Conservation (phyloP, 2,329 filamentous ascomycete genomes). For the Fusarium sp. region DNA sequence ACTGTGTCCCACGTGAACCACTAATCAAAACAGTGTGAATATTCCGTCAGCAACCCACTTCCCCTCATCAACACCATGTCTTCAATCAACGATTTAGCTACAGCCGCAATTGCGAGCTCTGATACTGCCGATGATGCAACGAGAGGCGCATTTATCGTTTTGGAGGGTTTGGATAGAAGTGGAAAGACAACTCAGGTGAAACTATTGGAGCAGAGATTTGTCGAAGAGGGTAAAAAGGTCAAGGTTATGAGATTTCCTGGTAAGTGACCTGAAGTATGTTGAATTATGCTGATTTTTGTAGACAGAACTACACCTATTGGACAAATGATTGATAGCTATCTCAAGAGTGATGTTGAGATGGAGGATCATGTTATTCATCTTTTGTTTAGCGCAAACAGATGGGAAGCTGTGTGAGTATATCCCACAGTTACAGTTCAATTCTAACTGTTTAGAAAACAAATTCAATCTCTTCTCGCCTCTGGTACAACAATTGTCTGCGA, state of each 20-base stretch:
- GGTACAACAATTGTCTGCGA: constrained; percentile 88
- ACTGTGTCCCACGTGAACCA: constrained; percentile 37
- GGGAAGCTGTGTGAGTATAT: constrained; percentile 74
- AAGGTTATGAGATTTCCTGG: constrained; percentile 70
- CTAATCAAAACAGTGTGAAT: constrained; percentile 37
- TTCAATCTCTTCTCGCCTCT: constrained; percentile 65
- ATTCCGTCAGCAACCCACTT: constrained; percentile 18
- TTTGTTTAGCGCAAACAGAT: constrained; percentile 90
- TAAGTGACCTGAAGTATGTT: constrained; percentile 50
- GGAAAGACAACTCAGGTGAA: constrained; percentile 94
- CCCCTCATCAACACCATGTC: constrained; percentile 51
- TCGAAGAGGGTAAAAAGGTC: constrained; percentile 62
- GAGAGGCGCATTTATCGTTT: constrained; percentile 79
- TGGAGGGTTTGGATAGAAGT: constrained; percentile 90
- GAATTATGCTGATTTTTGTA: constrained; percentile 50
- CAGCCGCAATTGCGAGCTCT: constrained; percentile 59
- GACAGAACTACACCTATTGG: constrained; percentile 88
- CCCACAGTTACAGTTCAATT: background rate
- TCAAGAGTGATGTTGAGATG: constrained; percentile 77
- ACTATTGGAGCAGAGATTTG: constrained; percentile 69
- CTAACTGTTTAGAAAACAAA: constrained; percentile 58
- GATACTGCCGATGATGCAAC: constrained; percentile 6
- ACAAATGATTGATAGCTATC: constrained; percentile 86
- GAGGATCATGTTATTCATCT: constrained; percentile 93
- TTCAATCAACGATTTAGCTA: constrained; percentile 64